Evolutionary conservation across 2,329 filamentous ascomycete genomes (phyloP).

Genomic region (Neurospora sp.): DNA sequence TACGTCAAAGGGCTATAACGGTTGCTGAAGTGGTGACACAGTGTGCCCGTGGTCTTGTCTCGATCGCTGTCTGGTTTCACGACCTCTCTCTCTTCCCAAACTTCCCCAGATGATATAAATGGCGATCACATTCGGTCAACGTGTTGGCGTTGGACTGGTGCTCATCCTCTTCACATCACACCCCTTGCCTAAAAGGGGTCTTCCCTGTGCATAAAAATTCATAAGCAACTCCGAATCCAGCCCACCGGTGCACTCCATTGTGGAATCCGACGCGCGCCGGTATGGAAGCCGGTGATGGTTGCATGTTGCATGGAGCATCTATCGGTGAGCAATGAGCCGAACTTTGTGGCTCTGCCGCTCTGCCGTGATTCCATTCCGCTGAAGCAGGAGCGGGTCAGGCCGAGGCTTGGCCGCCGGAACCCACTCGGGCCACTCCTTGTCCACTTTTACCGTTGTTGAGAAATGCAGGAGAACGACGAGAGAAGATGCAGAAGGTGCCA

Average conservation of each 20-base stretch:
- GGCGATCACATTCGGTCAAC: background rate
- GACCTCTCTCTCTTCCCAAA: background rate
- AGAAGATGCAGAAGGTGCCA: background rate
- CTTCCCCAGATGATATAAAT: background rate
- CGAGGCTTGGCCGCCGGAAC: background rate
- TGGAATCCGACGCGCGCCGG: background rate
- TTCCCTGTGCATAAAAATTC: background rate
- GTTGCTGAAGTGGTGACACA: background rate
- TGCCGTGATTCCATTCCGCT: background rate
- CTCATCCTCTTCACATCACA: background rate
- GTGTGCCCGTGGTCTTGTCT: background rate
- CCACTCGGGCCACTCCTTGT: background rate
- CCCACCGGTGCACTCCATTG: background rate
- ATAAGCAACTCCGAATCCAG: background rate
- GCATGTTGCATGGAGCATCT: background rate
- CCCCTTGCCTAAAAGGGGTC: background rate
- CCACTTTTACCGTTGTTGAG: background rate
- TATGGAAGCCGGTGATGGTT: background rate
- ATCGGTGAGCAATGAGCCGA: background rate
- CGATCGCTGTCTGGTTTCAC: background rate
- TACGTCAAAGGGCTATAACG: slow-evolving; percentile 1
- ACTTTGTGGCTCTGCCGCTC: background rate
- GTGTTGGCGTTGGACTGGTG: background rate
- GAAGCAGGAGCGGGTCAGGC: background rate
- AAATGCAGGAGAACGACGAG: background rate